Conservation (phyloP, 345 rosid species). For the Arabis alpina region DNA sequence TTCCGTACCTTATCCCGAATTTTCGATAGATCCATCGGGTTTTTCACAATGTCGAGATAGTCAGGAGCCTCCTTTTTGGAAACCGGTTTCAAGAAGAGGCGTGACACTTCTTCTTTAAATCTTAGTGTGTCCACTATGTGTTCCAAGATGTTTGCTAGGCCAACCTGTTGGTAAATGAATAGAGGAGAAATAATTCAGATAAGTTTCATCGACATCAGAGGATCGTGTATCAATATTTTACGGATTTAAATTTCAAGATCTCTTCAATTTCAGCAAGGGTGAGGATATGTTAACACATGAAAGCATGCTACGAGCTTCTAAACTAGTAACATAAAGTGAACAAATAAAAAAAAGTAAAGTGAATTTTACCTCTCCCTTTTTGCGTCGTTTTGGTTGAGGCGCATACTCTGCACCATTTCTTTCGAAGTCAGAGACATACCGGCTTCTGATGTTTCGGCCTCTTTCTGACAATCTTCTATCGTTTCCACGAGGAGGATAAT, state of each 20-base stretch:
- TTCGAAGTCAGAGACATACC: slow-evolving; percentile 58
- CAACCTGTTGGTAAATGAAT: slow-evolving; percentile 60
- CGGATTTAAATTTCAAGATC: background rate
- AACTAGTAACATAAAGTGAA: background rate
- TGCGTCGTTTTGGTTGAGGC: slow-evolving; percentile 81
- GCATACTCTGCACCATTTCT: slow-evolving; percentile 55
- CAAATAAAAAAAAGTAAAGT: background rate
- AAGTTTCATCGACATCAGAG: slow-evolving; percentile 1
- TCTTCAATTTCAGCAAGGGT: background rate
- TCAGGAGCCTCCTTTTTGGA: slow-evolving; percentile 93
- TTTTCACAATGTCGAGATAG: slow-evolving; percentile 58
- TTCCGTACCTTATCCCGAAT: slow-evolving; percentile 82
- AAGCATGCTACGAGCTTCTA: background rate
- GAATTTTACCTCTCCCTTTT: slow-evolving; percentile 85
- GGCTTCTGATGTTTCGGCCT: slow-evolving; percentile 67
- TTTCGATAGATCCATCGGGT: slow-evolving; percentile 92
- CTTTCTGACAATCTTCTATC: slow-evolving; percentile 69
- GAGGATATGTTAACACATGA: too few relatives aligned
- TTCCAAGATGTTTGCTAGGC: slow-evolving; percentile 81
- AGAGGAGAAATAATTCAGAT: slow-evolving; percentile 3
- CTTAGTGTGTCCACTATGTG: slow-evolving; percentile 70
- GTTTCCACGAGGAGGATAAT: slow-evolving; percentile 60
- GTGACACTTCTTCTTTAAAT: slow-evolving; percentile 64
- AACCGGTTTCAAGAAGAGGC: slow-evolving; percentile 88
- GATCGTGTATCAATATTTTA: background rate